Conservation (phyloP, 2,329 filamentous ascomycete species). For the Fusarium duplospermum region DNA sequence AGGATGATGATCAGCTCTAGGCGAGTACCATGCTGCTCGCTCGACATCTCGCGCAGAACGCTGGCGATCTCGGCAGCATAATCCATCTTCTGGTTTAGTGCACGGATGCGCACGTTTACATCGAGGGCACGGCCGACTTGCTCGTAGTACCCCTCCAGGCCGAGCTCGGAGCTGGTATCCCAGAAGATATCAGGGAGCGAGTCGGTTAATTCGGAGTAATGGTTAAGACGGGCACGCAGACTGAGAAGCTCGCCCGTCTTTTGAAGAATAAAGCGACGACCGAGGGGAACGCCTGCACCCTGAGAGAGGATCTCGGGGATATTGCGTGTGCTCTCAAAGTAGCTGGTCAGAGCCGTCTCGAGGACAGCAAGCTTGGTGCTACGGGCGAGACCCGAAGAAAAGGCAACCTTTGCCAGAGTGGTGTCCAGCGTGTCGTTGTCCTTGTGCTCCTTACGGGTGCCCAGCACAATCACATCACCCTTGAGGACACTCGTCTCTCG, state of each 20-base stretch:
- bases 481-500: constrained; percentile 82
- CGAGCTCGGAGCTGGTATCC: constrained; percentile 89
- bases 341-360: constrained; percentile 82
- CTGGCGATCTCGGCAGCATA: constrained; percentile 96
- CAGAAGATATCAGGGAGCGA: constrained; percentile 96
- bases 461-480: constrained; percentile 89
- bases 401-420: constrained; percentile 93
- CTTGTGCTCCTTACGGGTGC: constrained; percentile 72
- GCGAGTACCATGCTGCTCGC: constrained; percentile 87
- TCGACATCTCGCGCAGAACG: constrained; percentile 87
- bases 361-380: constrained; percentile 95
- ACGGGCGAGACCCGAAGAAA: constrained; percentile 91
- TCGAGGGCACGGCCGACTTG: constrained; percentile 91
- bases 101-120: constrained; percentile 89
- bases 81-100: constrained; percentile 96
- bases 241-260: constrained; percentile 94
- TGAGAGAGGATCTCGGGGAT: constrained; percentile 84
- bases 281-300: constrained; percentile 58
- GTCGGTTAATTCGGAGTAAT: constrained; percentile 97
- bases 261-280: constrained; percentile 83
- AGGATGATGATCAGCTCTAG: constrained; percentile 97
- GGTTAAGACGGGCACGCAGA: constrained; percentile 91
- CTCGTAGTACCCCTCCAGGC: constrained; percentile 94
- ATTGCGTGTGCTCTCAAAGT: constrained; percentile 86
- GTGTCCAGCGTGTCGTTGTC: constrained; percentile 62